These are phyloP conservation scores for Enterospora canceri DNA, from an alignment of 371 early-diverging fungal genomes.

Conservation along the genomic window DNA sequence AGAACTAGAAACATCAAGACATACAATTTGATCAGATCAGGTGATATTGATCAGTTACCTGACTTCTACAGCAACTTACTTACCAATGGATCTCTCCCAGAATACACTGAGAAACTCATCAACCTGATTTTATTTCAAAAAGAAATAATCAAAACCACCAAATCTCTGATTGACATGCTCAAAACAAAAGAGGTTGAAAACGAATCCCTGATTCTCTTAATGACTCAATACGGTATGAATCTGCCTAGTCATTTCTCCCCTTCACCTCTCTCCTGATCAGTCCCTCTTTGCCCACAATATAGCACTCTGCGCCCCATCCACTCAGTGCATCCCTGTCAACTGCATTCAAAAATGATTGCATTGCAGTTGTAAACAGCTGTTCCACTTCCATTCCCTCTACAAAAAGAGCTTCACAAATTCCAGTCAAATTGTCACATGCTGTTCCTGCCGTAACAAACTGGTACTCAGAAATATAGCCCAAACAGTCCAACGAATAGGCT, in stretches of 20 bases:
- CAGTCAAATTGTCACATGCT: slow-evolving; percentile 72
- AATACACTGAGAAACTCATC: too few relatives aligned
- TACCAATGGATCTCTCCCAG: too few relatives aligned
- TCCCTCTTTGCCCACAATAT: slow-evolving; percentile 26
- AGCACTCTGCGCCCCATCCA: slow-evolving; percentile 85
- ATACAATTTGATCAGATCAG: too few relatives aligned
- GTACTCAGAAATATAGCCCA: slow-evolving; percentile 81
- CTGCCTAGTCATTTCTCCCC: slow-evolving; percentile 52
- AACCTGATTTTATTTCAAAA: too few relatives aligned
- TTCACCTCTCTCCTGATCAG: slow-evolving; percentile 41
- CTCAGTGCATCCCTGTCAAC: slow-evolving; percentile 88
- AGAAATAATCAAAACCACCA: too few relatives aligned
- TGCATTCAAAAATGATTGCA: slow-evolving; percentile 84
- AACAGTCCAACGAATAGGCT: slow-evolving; percentile 82
- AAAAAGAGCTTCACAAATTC: slow-evolving; percentile 93
- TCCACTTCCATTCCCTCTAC: slow-evolving; percentile 86
- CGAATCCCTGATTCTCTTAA: too few relatives aligned
- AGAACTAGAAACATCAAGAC: too few relatives aligned
- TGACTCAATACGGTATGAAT: too few relatives aligned
- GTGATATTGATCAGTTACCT: too few relatives aligned
- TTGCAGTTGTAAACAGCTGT: slow-evolving; percentile 84
- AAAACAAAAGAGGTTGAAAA: too few relatives aligned
- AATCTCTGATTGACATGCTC: too few relatives aligned
- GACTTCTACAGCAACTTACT: too few relatives aligned
- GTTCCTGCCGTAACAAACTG: slow-evolving; percentile 93